Evolutionary conservation across 2,329 filamentous ascomycete genomes (phyloP).

Genomic region (Hymenoscyphus scutula): DNA sequence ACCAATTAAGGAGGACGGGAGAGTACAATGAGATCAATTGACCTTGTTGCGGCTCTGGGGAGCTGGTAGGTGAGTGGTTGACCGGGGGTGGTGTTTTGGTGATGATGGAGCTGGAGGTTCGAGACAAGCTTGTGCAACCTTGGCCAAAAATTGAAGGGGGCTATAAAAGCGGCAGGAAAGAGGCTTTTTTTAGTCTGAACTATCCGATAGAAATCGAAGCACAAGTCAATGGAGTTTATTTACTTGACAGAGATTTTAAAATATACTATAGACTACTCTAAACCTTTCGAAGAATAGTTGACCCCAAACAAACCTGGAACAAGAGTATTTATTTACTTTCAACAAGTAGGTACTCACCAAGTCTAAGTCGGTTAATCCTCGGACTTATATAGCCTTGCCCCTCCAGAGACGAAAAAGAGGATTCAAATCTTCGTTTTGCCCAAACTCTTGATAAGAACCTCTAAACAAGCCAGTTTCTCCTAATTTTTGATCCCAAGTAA

Average conservation of each 20-base stretch:
- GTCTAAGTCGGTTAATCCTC: neutral
- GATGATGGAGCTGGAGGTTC: conserved; percentile 10
- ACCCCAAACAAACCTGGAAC: neutral
- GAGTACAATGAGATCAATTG: conserved; percentile 16
- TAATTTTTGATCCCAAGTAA: conserved; percentile 59
- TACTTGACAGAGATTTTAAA: too few relatives aligned
- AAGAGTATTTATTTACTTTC: neutral
- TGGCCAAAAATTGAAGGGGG: neutral
- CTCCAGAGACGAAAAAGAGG: conserved; percentile 2
- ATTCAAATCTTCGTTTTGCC: conserved; percentile 71
- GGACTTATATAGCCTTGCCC: neutral
- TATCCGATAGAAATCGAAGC: neutral
- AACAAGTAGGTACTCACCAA: neutral
- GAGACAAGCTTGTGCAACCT: conserved; percentile 5
- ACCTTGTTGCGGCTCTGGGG: conserved; percentile 19
- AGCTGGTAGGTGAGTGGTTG: conserved; percentile 18
- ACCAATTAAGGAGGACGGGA: neutral
- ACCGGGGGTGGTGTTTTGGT: conserved; percentile 17
- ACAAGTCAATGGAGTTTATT: too few relatives aligned
- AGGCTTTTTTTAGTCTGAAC: neutral
- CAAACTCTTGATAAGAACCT: conserved; percentile 67
- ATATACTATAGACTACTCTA: too few relatives aligned
- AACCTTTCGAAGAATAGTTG: too few relatives aligned
- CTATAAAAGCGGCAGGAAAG: neutral
- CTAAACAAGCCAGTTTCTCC: conserved; percentile 86